Conservation (phyloP, 2,329 filamentous ascomycete species). For the Coniochaeta ligniaria region DNA sequence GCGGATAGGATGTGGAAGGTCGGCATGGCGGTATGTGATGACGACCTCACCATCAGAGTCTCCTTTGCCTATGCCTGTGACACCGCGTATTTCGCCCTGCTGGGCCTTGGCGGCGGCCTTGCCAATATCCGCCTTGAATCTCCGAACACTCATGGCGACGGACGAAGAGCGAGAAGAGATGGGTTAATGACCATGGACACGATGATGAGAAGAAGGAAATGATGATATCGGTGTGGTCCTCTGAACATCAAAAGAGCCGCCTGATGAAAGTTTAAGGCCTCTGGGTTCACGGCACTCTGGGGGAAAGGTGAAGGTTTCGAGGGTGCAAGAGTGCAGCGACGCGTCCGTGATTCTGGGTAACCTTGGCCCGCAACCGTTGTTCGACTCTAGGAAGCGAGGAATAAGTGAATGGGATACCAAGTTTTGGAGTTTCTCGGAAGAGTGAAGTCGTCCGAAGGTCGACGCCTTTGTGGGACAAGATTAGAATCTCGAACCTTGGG, state of each 20-base stretch:
- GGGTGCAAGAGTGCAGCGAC: background rate
- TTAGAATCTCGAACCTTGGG: background rate
- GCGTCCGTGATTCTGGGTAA: background rate
- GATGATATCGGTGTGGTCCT: background rate
- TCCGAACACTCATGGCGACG: conserved; percentile 53
- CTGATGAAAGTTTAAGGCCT: background rate
- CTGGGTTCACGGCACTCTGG: background rate
- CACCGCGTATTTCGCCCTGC: conserved; percentile 30
- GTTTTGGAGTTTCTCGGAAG: background rate
- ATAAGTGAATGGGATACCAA: background rate
- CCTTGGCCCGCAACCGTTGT: background rate
- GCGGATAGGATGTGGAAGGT: conserved; percentile 19
- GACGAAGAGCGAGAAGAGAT: background rate
- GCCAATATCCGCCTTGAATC: conserved; percentile 53
- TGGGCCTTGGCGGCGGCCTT: conserved; percentile 29
- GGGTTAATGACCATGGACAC: background rate
- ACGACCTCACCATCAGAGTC: conserved; percentile 67
- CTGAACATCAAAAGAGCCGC: background rate
- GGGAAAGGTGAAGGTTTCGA: background rate
- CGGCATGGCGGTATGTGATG: conserved; percentile 41
- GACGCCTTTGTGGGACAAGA: background rate
- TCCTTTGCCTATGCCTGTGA: conserved; percentile 51
- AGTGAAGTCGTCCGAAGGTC: background rate
- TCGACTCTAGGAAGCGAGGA: background rate
- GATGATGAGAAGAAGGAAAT: background rate